phyloP scores from a whole-genome alignment of 1,284 basidiomycete genomes.

The Microbotryomycetes sp. region DNA sequence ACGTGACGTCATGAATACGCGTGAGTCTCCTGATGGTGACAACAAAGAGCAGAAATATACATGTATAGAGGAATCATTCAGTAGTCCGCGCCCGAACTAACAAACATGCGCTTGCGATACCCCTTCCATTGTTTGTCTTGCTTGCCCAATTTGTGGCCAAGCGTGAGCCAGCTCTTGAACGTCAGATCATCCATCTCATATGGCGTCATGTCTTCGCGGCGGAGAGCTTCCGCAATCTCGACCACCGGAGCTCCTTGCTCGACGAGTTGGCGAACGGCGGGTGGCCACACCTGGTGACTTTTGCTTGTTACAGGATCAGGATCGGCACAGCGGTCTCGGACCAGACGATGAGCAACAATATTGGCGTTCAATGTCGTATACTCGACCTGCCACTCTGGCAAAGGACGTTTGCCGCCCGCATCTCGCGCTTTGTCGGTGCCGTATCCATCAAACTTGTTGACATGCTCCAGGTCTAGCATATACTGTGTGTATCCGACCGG shows the following conservation, averaged over 20 bases:
- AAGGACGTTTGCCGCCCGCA: slow-evolving; percentile 9
- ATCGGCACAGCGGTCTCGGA: not conserved
- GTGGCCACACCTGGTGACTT: not conserved
- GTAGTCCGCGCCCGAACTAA: slow-evolving; percentile 35
- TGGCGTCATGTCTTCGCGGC: slow-evolving; percentile 45
- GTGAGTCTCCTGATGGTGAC: too few relatives aligned
- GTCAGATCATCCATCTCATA: slow-evolving; percentile 68
- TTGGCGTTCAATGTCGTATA: slow-evolving; percentile 58
- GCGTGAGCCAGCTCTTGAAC: slow-evolving; percentile 63
- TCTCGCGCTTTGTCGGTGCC: slow-evolving; percentile 9
- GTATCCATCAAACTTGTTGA: slow-evolving; percentile 46
- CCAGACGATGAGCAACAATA: not conserved
- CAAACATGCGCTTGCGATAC: slow-evolving; percentile 65
- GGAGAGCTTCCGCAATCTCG: not conserved
- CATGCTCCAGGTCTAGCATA: slow-evolving; percentile 57
- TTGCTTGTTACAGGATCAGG: not conserved
- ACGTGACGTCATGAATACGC: too few relatives aligned
- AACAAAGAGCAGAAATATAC: too few relatives aligned
- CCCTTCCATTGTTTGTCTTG: slow-evolving; percentile 57
- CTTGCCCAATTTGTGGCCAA: slow-evolving; percentile 57
- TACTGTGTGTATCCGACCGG: slow-evolving; percentile 79
- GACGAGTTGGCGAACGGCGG: not conserved
- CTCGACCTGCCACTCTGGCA: slow-evolving; percentile 65
- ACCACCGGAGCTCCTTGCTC: not conserved
- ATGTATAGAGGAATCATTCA: too few relatives aligned